Base-by-base conservation (phyloP, 2,329 filamentous ascomycete species). In the Colletotrichum chlorophyti region DNA sequence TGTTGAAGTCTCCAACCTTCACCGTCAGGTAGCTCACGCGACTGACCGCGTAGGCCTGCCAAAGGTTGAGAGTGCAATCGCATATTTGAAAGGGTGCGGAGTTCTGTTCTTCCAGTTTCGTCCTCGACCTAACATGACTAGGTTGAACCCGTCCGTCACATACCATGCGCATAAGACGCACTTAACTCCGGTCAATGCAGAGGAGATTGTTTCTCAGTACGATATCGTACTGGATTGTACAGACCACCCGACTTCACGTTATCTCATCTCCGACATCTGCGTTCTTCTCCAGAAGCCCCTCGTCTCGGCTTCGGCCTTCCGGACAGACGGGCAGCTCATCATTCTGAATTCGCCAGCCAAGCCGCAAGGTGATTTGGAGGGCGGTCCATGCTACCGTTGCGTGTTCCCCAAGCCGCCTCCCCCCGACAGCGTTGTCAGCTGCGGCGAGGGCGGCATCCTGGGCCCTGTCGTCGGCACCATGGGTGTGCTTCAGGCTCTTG, bases 171-270 rank as follows among this genome's bases (percentile, higher is more conserved):
- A 96, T 68, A 71, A 74, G 9, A 78, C 80, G 12, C 88, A 90
- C 63, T 82, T 97, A 12, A 86, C 84, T 0, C 82, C 91, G 0
- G 76, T 85, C 58, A 91, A 89, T 49, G 90, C 92, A 1, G 74
- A 85, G 6, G 72, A 79, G 0, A 86, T 92, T 35, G 84, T 96
- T 53, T 74, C 79, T 0, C 66, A 78, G 4, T 98, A 96, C 69
- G 91, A 97, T 66, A 65, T 97, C 1, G 86, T 98, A 2, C 85
- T 99, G 11, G 95, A 99, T 73, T 99, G 95, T 72, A 98, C 94
- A 9, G 95, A 99, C 73, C 93, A 94, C 64, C 94, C 95, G 0
- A 89, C 91, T 1, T 91, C 92, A 0, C 90, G 95, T 38, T 98
- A 99, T 71, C 83, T 98, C 41, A 91, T 98, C 63, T 97, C 92